Percentiles rank a stretch among this genome's conserved stretches.
Conservation (phyloP, 2,329 filamentous ascomycete species). For the Daldinia eschscholtzii region DNA sequence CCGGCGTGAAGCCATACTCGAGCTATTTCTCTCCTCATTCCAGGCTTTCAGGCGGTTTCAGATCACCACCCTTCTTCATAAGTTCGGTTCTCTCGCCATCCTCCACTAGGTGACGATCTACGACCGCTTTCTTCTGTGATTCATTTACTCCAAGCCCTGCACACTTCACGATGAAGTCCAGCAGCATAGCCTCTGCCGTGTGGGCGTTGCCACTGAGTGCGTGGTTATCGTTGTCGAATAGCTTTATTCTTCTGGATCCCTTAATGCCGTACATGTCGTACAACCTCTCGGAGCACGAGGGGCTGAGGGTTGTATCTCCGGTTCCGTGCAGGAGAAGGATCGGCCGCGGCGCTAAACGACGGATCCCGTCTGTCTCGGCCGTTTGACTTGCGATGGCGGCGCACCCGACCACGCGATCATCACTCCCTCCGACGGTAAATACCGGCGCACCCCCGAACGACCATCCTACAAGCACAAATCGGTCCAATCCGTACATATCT, state of each 20-base stretch:
- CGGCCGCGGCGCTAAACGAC: conserved; percentile 53
- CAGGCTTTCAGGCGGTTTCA: conserved; percentile 51
- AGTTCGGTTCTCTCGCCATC: conserved; percentile 46
- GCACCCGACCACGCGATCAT: conserved; percentile 46
- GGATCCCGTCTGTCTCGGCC: conserved; percentile 53
- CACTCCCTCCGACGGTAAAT: conserved; percentile 9
- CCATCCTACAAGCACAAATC: conserved; percentile 1
- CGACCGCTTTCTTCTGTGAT: conserved; percentile 41
- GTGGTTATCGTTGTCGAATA: conserved; percentile 59
- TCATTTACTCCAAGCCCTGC: conserved; percentile 47
- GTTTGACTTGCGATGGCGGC: conserved; percentile 58
- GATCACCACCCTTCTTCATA: conserved; percentile 54
- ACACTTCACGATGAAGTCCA: conserved; percentile 55
- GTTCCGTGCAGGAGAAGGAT: conserved; percentile 56
- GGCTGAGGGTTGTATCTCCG: conserved; percentile 53
- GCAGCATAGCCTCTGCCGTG: conserved; percentile 56
- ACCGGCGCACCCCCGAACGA: conserved; percentile 13
- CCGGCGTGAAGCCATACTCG: neutral
- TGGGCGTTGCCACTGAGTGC: conserved; percentile 55
- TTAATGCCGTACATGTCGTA: conserved; percentile 54
- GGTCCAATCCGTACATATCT: conserved; percentile 6
- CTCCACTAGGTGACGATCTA: conserved; percentile 40
- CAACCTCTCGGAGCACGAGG: conserved; percentile 53
- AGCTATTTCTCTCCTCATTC: neutral
- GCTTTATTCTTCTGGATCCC: conserved; percentile 52